Percentiles rank a stretch among this genome's conserved stretches.
These are phyloP conservation scores for Wickerhamomyces xylosicus DNA, from an alignment of 805 yeast genomes.

Conservation along the genomic window DNA sequence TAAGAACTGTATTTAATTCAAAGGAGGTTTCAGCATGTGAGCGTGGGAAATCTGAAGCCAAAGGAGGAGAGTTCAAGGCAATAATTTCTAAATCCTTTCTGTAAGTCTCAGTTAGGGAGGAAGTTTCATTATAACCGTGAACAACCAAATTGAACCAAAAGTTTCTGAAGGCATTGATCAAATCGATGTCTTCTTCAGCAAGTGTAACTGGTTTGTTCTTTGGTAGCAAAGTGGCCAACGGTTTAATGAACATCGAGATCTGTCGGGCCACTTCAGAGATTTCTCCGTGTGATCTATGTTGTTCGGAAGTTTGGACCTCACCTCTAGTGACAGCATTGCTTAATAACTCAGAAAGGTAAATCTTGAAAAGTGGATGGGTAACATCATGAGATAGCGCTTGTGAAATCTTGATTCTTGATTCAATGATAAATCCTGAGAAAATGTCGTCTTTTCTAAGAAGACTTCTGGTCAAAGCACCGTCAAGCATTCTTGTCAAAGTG, in stretches of 20 bases:
- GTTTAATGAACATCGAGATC: conserved; percentile 53
- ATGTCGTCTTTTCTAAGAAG: conserved; percentile 28
- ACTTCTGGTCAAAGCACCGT: conserved; percentile 37
- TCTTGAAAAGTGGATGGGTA: conserved; percentile 36
- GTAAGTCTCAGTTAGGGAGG: conserved; percentile 41
- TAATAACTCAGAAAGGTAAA: conserved; percentile 58
- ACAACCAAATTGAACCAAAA: conserved; percentile 92
- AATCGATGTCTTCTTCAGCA: conserved; percentile 34
- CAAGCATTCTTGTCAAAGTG: conserved; percentile 48
- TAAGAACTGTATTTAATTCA: conserved; percentile 81
- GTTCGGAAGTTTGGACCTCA: conserved; percentile 64
- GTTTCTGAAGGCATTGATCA: conserved; percentile 59
- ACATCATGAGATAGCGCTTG: conserved; percentile 17
- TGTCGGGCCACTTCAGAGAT: conserved; percentile 62
- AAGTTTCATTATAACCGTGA: conserved; percentile 70
- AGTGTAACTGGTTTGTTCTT: conserved; percentile 30
- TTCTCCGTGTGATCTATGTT: conserved; percentile 69
- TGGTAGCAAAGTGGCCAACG: conserved; percentile 72
- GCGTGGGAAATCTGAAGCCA: conserved; percentile 73
- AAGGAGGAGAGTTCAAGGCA: conserved; percentile 81
- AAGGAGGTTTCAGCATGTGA: conserved; percentile 84
- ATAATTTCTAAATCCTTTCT: conserved; percentile 46
- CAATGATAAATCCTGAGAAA: conserved; percentile 25
- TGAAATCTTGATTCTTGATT: conserved; percentile 40
- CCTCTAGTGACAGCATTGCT: conserved; percentile 65